Conservation (phyloP, 2,329 filamentous ascomycete species). For the Fusarium coffeatum region DNA sequence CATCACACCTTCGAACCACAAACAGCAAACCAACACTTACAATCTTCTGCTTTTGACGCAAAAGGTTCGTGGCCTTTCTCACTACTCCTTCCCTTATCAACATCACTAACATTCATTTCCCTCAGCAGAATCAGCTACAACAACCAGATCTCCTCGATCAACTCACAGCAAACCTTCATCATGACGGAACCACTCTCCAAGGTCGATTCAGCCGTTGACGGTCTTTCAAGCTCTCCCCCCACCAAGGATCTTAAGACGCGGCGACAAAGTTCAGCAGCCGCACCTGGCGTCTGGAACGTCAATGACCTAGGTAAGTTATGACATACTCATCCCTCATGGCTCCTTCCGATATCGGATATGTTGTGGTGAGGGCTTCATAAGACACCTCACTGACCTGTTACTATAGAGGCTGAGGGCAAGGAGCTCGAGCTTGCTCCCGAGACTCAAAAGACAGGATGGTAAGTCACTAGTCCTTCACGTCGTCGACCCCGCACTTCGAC, state of each 20-base stretch:
- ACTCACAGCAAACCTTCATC: slow-evolving; percentile 37
- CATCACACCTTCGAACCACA: slow-evolving; percentile 42
- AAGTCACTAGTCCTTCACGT: slow-evolving; percentile 53
- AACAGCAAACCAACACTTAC: slow-evolving; percentile 36
- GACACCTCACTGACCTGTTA: slow-evolving; percentile 29
- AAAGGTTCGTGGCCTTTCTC: slow-evolving; percentile 33
- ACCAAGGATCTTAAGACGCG: slow-evolving; percentile 69
- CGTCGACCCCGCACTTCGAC: slow-evolving; percentile 8
- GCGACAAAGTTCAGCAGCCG: slow-evolving; percentile 77
- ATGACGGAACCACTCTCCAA: slow-evolving; percentile 75
- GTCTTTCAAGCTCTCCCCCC: slow-evolving; percentile 74
- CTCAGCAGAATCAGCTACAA: slow-evolving; percentile 31
- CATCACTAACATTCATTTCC: slow-evolving; percentile 21
- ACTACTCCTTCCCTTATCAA: slow-evolving; percentile 11
- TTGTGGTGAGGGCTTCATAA: neutral
- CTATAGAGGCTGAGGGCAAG: slow-evolving; percentile 76
- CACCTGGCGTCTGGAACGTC: slow-evolving; percentile 78
- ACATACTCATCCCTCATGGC: slow-evolving; percentile 5
- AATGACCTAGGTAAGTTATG: slow-evolving; percentile 79
- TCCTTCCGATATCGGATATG: slow-evolving; percentile 23
- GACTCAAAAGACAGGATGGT: slow-evolving; percentile 91
- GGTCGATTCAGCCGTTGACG: slow-evolving; percentile 91
- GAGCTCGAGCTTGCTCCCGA: slow-evolving; percentile 80
- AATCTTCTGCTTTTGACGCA: slow-evolving; percentile 43
- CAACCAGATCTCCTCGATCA: slow-evolving; percentile 41